These are phyloP conservation scores for Basidiobolus meristosporus DNA, from an alignment of 371 early-diverging fungal genomes.

Conservation along the genomic window DNA sequence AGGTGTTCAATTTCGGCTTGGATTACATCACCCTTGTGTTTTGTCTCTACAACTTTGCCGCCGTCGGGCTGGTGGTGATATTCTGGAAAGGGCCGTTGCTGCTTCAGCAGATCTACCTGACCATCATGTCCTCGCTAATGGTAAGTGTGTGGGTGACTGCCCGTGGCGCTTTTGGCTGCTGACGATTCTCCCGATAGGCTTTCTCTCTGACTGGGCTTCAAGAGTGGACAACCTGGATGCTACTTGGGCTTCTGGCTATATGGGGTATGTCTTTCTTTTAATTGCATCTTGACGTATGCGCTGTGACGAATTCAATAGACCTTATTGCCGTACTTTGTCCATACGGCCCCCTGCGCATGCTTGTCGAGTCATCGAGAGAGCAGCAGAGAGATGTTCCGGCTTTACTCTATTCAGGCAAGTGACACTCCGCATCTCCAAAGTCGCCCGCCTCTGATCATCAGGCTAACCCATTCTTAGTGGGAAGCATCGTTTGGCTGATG, in stretches of 20 bases:
- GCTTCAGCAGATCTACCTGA: slow-evolving; percentile 60
- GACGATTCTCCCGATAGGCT: slow-evolving; percentile 19
- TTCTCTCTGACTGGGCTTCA: slow-evolving; percentile 50
- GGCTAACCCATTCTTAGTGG: too few relatives aligned
- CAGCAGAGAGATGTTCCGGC: slow-evolving; percentile 66
- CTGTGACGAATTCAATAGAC: slow-evolving; percentile 17
- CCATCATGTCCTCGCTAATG: slow-evolving; percentile 68
- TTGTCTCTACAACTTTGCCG: slow-evolving; percentile 60
- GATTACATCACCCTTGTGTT: slow-evolving; percentile 58
- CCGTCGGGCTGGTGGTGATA: slow-evolving; percentile 53
- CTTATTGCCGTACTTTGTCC: slow-evolving; percentile 77
- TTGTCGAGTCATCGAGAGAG: slow-evolving; percentile 52
- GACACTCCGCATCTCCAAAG: neutral
- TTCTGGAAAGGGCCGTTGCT: slow-evolving; percentile 68
- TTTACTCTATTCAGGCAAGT: slow-evolving; percentile 33
- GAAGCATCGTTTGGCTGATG: too few relatives aligned
- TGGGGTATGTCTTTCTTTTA: slow-evolving; percentile 37
- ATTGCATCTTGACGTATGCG: neutral
- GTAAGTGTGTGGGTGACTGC: slow-evolving; percentile 9
- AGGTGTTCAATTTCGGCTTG: slow-evolving; percentile 41
- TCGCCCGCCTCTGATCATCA: too few relatives aligned
- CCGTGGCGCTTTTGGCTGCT: neutral
- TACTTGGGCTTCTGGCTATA: slow-evolving; percentile 54
- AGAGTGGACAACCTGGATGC: slow-evolving; percentile 68
- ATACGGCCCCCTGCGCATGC: slow-evolving; percentile 70